Evolutionary conservation across 768 basidiomycete genomes (phyloP), one percentile per base, ranked within the genome.

Genomic region (Kwoniella heveanensis): DNA sequence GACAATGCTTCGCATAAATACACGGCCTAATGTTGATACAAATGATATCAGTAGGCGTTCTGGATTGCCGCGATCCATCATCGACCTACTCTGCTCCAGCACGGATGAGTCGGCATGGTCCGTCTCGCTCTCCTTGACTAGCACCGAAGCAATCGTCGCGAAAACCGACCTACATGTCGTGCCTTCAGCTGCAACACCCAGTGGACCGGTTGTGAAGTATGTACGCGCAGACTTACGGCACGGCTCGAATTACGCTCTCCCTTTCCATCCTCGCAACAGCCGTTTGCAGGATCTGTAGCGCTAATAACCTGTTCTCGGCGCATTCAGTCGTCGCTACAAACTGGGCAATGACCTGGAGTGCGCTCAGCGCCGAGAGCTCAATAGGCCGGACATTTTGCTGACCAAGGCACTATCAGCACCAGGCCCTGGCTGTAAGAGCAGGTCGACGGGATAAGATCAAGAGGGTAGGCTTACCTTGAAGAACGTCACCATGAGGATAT

Each of bases 271-370:
- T 57, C 5, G 54, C 57, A 6, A 70, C 19, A 10, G 72, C 70
- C 7, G 61, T 65, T 39, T 70, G 72, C 25, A 76, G 9, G 27
- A 73, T 62, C 58, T 66, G 57, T 13, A 73, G 19, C 1, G 60
- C 72, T 21, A 71, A 44, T 4, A 76, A 47, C 10, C 72, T 53
- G 54, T 68, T 70, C 25, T 76, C 72, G 3, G 64, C 52, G 37
- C 66, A 71, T 24, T 53, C 52, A 2, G 50, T 39, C 1, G 21
- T 44, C 15, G 56, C 50, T 17, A 67, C 64, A 60, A 68, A 68
- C 10, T 66, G 60, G 15, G 72, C 74, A 9, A 76, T 22, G 8
- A 55, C 61, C 26, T 68, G 65, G 5, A 73, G 27, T 3, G 74
- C 52, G 5, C 56, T 61, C 19, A 71, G 49, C 7, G 71, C 65